These are phyloP conservation scores for Colletotrichum gloeosporioides DNA, from an alignment of 2,329 filamentous ascomycete genomes.

Conservation along the genomic window DNA sequence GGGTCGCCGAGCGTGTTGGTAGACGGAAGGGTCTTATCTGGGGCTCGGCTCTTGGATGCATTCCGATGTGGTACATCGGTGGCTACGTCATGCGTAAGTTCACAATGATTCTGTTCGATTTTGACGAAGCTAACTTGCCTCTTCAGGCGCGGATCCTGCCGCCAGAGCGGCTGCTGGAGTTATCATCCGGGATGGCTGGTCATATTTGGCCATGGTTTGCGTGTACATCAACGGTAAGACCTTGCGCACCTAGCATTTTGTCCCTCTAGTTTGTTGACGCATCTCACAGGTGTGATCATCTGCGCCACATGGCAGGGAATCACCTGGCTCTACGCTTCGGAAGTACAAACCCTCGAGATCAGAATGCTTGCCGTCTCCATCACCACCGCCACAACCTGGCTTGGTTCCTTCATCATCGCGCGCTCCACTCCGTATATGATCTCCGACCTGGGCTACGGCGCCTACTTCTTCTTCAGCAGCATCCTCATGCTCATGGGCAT, in stretches of 20 bases:
- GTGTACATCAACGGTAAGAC: constrained; percentile 45
- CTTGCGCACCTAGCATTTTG: accelerated
- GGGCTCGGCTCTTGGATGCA: constrained; percentile 42
- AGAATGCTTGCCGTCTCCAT: constrained; percentile 39
- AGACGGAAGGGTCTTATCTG: constrained; percentile 53
- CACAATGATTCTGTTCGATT: accelerated
- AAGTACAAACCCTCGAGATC: constrained; percentile 49
- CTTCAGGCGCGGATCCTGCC: constrained; percentile 30
- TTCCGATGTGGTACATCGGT: constrained; percentile 46
- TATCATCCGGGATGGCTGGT: constrained; percentile 44
- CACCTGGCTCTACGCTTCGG: constrained; percentile 50
- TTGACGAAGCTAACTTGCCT: accelerated
- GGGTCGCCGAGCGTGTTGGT: constrained; percentile 52
- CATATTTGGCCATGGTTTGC: constrained; percentile 51
- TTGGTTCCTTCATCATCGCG: constrained; percentile 45
- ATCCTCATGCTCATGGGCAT: constrained; percentile 50
- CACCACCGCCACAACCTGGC: constrained; percentile 41
- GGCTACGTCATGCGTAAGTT: constrained; percentile 33
- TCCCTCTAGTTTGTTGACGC: neutral
- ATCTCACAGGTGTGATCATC: constrained; percentile 28
- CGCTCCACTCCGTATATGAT: constrained; percentile 47
- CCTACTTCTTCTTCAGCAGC: constrained; percentile 58
- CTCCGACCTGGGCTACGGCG: constrained; percentile 48
- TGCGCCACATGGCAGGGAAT: constrained; percentile 48
- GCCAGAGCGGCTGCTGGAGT: constrained; percentile 49